A percentile compares a stretch with the other conserved stretches of the same genome.
Evolutionary conservation across 345 rosid genomes (phyloP).

Genomic region (Linum tenue): DNA sequence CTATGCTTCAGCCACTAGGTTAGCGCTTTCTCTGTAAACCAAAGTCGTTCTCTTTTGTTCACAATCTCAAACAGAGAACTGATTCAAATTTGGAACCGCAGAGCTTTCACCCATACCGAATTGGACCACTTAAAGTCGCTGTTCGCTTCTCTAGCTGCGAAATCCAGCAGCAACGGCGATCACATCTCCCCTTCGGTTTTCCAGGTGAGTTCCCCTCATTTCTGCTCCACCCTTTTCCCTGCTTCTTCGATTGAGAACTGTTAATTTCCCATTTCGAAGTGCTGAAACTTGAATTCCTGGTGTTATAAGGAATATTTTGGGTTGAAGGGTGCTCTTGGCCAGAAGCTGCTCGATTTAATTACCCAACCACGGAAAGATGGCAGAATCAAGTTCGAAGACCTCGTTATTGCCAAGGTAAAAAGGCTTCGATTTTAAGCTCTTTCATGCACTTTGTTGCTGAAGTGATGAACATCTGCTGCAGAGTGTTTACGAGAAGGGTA

Average conservation of each 20-base stretch:
- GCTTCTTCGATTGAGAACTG: background rate
- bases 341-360: slow-evolving; percentile 55
- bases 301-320: slow-evolving; percentile 45
- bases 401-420: slow-evolving; percentile 71
- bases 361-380: slow-evolving; percentile 54
- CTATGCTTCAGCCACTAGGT: slow-evolving; percentile 42
- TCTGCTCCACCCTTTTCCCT: background rate
- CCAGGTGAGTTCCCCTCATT: slow-evolving; percentile 32
- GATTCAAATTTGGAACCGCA: slow-evolving; percentile 8
- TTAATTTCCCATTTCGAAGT: background rate
- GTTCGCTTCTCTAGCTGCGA: slow-evolving; percentile 51
- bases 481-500: slow-evolving; percentile 80
- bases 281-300: background rate
- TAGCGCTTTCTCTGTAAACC: background rate
- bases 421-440: slow-evolving; percentile 5
- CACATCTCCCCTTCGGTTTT: slow-evolving; percentile 45
- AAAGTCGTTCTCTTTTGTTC: background rate
- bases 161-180: slow-evolving; percentile 42
- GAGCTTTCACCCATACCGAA: slow-evolving; percentile 62
- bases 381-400: slow-evolving; percentile 56
- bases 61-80: background rate
- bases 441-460: background rate
- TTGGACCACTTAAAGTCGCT: slow-evolving; percentile 57
- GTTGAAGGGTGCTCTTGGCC: slow-evolving; percentile 47
- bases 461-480: slow-evolving; percentile 11